Base-by-base conservation (phyloP, 1,139 yeast genomes). In the Trichomonascaceae sp. region DNA sequence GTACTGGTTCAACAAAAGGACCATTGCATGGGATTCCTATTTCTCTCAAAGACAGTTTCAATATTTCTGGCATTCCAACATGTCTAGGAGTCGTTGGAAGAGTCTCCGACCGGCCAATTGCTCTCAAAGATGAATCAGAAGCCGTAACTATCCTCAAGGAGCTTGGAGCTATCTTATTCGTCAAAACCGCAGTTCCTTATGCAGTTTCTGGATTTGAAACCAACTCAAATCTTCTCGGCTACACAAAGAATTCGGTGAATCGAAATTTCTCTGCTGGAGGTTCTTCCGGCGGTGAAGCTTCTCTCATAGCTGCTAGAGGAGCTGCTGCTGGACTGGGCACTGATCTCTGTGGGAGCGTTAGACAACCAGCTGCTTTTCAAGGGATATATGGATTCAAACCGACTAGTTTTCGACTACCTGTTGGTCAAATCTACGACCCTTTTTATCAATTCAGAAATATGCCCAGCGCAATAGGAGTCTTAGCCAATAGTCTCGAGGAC, bases 311-410 rank as follows among this genome's bases (percentile, higher is more conserved):
- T 1, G 65, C 77, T 30, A 71, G 72, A 46, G 84, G 79, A 6
- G 71, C 82, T 0, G 64, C 74, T 8, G 59, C 81, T 32, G 86
- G 85, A 0, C 66, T 82, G 45, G 85, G 85, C 12, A 80, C 85
- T 15, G 87, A 83, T 66, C 80, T 83, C 60, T 87, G 86, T n/a
- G 87, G 87, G 3, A 74, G 81, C 27, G 80, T 83, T 52, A 69
- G 87, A 53, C 73, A 74, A 55, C 87, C 87, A 1, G 78, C 84
- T 2, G 72, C 77, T 12, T 77, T 77, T 57, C 76, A 79, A 51
- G 84, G 84, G 0, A 61, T 80, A 1, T 81, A 73, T 63, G 85
- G 83, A 0, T 63, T 82, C 53, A 76, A 79, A 58, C 82, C 85
- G 4, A 74, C 83, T 1, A 61, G 71, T 7, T 70, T 72, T 1